phyloP scores from a whole-genome alignment of 495 filamentous ascomycete genomes.

The Penicillium argentinense region DNA sequence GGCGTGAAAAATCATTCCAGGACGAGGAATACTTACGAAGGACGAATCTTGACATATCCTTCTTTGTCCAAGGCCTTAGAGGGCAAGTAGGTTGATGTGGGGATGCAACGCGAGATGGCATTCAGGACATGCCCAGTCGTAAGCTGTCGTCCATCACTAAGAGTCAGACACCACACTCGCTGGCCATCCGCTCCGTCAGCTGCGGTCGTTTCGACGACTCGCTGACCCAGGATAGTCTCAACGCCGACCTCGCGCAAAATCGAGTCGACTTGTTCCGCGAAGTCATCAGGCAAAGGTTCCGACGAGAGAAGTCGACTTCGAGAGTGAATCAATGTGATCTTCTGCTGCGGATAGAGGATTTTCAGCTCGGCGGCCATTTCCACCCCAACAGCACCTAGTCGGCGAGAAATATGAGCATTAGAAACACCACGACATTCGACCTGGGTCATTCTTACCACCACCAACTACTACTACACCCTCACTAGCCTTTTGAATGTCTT shows the following conservation, averaged over 20 bases:
- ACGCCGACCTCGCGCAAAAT: constrained; percentile 56
- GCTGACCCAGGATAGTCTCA: constrained; percentile 53
- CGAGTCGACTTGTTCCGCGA: constrained; percentile 52
- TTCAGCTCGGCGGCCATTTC: constrained; percentile 72
- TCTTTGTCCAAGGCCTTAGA: constrained; percentile 47
- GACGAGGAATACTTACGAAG: constrained; percentile 32
- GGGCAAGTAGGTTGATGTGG: constrained; percentile 57
- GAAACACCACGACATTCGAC: background rate
- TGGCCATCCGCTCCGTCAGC: constrained; percentile 26
- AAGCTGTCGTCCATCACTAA: constrained; percentile 55
- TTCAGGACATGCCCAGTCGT: constrained; percentile 56
- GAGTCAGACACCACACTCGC: constrained; percentile 52
- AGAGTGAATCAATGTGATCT: constrained; percentile 68
- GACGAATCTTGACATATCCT: constrained; percentile 56
- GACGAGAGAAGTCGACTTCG: constrained; percentile 60
- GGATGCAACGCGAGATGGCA: constrained; percentile 55
- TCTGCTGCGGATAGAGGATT: constrained; percentile 52
- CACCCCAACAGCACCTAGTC: constrained; percentile 68
- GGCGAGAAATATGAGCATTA: no score
- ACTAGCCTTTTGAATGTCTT: constrained; percentile 23
- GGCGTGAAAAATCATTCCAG: no score
- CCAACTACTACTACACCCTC: constrained; percentile 62
- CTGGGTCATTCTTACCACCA: constrained; percentile 27
- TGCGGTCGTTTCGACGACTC: constrained; percentile 38
- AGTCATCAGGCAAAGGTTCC: constrained; percentile 65